Conservation (phyloP, 2,329 filamentous ascomycete genomes). For the Penicillium sp. region DNA sequence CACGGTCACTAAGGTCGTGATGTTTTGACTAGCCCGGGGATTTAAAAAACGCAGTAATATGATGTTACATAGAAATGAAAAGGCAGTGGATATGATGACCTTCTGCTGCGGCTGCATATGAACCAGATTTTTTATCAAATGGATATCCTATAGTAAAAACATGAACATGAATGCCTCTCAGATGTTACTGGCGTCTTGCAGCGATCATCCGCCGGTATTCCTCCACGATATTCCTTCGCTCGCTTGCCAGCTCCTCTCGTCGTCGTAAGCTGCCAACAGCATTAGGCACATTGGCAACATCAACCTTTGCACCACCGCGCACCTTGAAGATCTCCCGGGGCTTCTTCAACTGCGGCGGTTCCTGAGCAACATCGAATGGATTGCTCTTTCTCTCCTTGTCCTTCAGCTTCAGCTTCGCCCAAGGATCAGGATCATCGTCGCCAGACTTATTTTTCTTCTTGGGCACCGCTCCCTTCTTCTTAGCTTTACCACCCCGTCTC, state of each 20-base stretch:
- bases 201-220: slow-evolving; percentile 74
- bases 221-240: slow-evolving; percentile 72
- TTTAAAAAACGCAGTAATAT: slow-evolving; percentile 40
- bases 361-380: slow-evolving; percentile 64
- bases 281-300: slow-evolving; percentile 71
- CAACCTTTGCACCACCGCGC: slow-evolving; percentile 65
- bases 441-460: slow-evolving; percentile 46
- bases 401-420: slow-evolving; percentile 72
- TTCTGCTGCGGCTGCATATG: slow-evolving; percentile 26
- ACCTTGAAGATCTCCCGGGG: slow-evolving; percentile 68
- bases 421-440: slow-evolving; percentile 72
- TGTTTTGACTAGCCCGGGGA: slow-evolving; percentile 19
- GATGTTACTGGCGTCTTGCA: slow-evolving; percentile 45
- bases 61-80: slow-evolving; percentile 32
- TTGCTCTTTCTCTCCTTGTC: slow-evolving; percentile 42
- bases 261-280: slow-evolving; percentile 71
- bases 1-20: slow-evolving; percentile 71
- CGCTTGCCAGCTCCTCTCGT: slow-evolving; percentile 72
- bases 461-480: slow-evolving; percentile 46
- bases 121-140: slow-evolving; percentile 15
- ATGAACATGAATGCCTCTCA: neutral
- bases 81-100: slow-evolving; percentile 19
- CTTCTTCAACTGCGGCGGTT: slow-evolving; percentile 73
- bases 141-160: slow-evolving; percentile 15
- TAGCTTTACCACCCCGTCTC: slow-evolving; percentile 55